phyloP scores from a whole-genome alignment of 495 filamentous ascomycete species.

The Neurospora sp. region DNA sequence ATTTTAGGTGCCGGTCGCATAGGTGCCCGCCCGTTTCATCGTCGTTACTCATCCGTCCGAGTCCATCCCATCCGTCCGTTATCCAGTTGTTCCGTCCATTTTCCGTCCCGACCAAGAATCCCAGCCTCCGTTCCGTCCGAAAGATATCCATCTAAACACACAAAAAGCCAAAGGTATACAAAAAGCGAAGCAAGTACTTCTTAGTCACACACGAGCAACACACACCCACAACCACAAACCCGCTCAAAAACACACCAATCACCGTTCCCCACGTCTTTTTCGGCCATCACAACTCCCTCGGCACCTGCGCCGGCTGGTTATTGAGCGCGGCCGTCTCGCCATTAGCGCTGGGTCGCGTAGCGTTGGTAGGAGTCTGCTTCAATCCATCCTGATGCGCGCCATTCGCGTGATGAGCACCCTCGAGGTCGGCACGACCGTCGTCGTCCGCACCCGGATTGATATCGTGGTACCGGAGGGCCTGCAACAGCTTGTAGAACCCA shows the following conservation, averaged over 20 bases:
- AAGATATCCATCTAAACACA: background rate
- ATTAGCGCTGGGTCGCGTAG: background rate
- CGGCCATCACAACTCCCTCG: background rate
- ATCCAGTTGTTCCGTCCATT: background rate
- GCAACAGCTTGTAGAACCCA: conserved; percentile 57
- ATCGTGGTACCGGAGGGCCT: conserved; percentile 61
- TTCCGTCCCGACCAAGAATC: background rate
- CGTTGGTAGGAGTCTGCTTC: background rate
- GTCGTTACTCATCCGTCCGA: background rate
- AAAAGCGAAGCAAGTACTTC: background rate
- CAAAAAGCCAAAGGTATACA: background rate
- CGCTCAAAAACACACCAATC: background rate
- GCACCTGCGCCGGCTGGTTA: background rate
- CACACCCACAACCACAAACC: too few relatives aligned
- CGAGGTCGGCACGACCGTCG: conserved; percentile 9
- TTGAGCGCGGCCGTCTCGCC: background rate
- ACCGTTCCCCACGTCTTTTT: background rate
- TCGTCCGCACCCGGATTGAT: conserved; percentile 47
- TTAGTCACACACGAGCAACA: background rate
- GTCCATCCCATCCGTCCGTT: background rate
- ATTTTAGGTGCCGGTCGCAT: background rate
- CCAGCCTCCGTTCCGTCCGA: background rate
- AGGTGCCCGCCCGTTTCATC: background rate
- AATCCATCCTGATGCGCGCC: background rate
- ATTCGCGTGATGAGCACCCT: background rate